A percentile compares a stretch with the other conserved stretches of the same genome.
Conservation (phyloP, 441 rosid species). For the Jatropha podagrica region DNA sequence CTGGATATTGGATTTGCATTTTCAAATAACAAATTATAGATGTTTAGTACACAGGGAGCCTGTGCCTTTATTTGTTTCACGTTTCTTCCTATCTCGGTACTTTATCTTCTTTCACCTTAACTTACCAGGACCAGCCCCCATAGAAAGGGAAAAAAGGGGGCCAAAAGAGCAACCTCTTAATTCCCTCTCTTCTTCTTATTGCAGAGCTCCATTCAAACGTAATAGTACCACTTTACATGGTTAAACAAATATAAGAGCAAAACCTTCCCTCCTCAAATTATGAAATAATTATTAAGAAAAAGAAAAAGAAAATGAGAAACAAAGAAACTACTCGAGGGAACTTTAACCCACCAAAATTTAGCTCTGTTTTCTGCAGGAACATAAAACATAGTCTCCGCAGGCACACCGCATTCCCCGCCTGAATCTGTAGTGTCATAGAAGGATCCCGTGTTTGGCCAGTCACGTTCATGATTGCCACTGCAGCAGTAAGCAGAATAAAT, state of each 20-base stretch:
- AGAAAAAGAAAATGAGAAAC: not conserved
- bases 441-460: constrained; percentile 83
- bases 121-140: too few species aligned
- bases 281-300: not conserved
- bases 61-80: not conserved
- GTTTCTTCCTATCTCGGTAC: not conserved
- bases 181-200: not conserved
- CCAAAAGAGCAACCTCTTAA: not conserved
- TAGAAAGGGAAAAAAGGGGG: too few species aligned
- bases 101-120: too few species aligned
- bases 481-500: constrained; percentile 9
- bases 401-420: constrained; percentile 96
- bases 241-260: not conserved
- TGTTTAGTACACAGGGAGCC: not conserved
- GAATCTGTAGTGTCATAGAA: constrained; percentile 71
- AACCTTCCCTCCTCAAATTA: not conserved
- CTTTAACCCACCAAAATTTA: constrained; percentile 67
- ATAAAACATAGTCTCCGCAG: constrained; percentile 82
- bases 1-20: constrained; percentile 1
- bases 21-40: not conserved
- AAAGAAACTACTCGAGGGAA: not conserved
- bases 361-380: constrained; percentile 91
- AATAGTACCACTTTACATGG: not conserved
- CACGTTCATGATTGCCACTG: constrained; percentile 95
- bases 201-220: not conserved